Evolutionary conservation across 139 green algal genomes (phyloP).

Genomic region (Astrephomene gubernaculifera): DNA sequence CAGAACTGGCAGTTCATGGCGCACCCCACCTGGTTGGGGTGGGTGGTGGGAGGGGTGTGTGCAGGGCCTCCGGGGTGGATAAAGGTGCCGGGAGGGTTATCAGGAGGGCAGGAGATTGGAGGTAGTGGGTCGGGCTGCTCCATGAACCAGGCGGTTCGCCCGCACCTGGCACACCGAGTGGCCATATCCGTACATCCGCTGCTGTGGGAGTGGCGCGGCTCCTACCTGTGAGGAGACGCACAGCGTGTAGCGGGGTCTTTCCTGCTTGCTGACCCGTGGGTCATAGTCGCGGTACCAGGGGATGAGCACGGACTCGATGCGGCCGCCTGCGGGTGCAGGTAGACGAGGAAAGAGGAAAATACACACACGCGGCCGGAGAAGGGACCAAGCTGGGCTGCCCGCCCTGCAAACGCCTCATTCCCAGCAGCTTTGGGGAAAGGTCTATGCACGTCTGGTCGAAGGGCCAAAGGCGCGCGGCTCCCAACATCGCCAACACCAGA

Average conservation of each 20-base stretch:
- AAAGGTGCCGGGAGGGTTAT: not conserved
- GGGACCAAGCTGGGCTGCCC: no score
- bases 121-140: not conserved
- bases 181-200: no score
- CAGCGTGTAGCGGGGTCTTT: conserved; percentile 69
- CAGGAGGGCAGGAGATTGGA: not conserved
- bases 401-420: no score
- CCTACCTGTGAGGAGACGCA: conserved; percentile 80
- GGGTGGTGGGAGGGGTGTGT: not conserved
- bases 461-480: no score
- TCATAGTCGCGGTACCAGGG: conserved; percentile 57
- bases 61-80: no score
- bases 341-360: no score
- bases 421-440: no score
- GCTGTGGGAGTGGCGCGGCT: no score
- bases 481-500: no score
- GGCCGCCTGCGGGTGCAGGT: conserved; percentile 17
- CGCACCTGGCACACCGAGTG: conserved; percentile 32
- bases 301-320: conserved; percentile 83
- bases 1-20: conserved; percentile 90
- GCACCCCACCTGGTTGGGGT: conserved; percentile 71
- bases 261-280: not conserved
- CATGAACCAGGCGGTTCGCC: not conserved
- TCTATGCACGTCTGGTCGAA: no score
- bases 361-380: no score